Evolutionary conservation across 768 basidiomycete genomes (phyloP).

Genomic region (Auriscalpium microsporum): DNA sequence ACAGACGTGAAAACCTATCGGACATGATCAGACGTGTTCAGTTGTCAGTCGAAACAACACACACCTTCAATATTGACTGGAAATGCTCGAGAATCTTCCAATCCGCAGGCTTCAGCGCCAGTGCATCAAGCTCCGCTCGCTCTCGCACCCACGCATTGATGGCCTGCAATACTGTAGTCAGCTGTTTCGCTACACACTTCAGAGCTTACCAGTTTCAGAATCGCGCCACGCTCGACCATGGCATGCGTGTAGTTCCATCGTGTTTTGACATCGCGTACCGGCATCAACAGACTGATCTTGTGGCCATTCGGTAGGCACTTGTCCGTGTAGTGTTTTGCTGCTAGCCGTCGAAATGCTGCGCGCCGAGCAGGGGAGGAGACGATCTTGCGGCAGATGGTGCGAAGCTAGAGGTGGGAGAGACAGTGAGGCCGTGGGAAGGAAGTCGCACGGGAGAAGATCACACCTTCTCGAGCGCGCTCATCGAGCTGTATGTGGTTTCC

Average conservation of each 20-base stretch:
- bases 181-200: background rate
- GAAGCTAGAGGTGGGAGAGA: slow-evolving; percentile 17
- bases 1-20: slow-evolving; percentile 24
- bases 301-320: background rate
- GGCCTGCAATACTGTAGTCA: slow-evolving; percentile 16
- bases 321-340: slow-evolving; percentile 9
- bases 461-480: slow-evolving; percentile 16
- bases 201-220: slow-evolving; percentile 19
- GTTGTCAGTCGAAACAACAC: background rate
- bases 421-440: background rate
- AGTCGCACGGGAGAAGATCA: background rate
- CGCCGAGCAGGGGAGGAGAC: slow-evolving; percentile 25
- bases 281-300: slow-evolving; percentile 17
- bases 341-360: slow-evolving; percentile 15
- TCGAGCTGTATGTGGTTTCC: background rate
- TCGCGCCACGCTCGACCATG: slow-evolving; percentile 23
- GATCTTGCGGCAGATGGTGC: slow-evolving; percentile 24
- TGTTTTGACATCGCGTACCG: slow-evolving; percentile 25
- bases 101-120: slow-evolving; percentile 8
- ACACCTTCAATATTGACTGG: background rate
- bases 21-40: background rate
- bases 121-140: slow-evolving; percentile 1
- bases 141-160: slow-evolving; percentile 26
- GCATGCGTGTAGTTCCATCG: slow-evolving; percentile 30
- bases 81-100: slow-evolving; percentile 2